Evolutionary conservation across 2,329 filamentous ascomycete species (phyloP).

Genomic region (Colletotrichum somersetense): DNA sequence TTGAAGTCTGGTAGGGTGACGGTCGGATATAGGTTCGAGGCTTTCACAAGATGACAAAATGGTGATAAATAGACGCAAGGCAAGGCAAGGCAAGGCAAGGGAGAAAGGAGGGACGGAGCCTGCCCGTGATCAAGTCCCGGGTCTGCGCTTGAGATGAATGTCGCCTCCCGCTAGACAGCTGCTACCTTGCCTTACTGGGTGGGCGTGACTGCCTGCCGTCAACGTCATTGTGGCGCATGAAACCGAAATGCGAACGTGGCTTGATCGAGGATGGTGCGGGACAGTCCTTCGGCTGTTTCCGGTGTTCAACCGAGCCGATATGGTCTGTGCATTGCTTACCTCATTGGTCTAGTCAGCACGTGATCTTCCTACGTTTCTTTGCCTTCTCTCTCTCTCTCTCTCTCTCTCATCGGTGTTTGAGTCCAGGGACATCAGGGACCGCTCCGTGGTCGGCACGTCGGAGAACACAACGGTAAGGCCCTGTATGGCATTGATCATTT

Average conservation of each 20-base stretch:
- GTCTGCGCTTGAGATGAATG: not conserved
- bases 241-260: constrained; percentile 45
- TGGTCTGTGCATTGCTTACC: not conserved
- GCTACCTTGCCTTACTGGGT: not conserved
- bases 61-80: not conserved
- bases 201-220: constrained; percentile 41
- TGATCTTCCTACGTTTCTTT: too few species aligned
- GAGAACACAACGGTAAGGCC: not conserved
- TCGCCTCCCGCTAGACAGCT: constrained; percentile 11
- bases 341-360: not conserved
- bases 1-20: constrained; percentile 1
- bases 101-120: constrained; percentile 8
- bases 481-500: not conserved
- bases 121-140: constrained; percentile 19
- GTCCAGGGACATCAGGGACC: not conserved
- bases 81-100: not conserved
- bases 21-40: not conserved
- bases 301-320: too few species aligned
- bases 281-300: not conserved
- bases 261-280: constrained; percentile 40
- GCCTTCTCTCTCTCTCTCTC: too few species aligned
- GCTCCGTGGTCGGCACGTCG: not conserved
- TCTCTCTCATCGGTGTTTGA: too few species aligned
- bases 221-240: constrained; percentile 60
- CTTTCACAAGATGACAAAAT: not conserved